Conservation (phyloP, 139 green algal genomes). For the Chlorella sorokiniana region DNA sequence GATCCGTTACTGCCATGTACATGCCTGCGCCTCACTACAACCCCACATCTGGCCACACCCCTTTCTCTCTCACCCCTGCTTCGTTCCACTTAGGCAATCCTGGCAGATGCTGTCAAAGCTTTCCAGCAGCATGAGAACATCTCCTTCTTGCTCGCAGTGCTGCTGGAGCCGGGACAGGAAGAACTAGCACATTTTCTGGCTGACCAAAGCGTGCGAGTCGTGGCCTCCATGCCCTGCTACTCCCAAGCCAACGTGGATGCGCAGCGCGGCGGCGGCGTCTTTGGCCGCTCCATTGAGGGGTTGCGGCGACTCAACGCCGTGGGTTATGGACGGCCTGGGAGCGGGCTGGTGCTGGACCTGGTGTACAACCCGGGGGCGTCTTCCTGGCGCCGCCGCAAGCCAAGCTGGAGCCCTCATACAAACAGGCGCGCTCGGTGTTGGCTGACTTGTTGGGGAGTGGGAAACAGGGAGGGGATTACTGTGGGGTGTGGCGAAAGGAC, state of each 20-base stretch:
- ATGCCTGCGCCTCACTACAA: too few species aligned
- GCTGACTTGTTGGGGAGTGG: not conserved
- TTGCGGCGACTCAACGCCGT: slow-evolving; percentile 77
- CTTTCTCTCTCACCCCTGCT: too few species aligned
- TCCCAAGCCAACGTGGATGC: slow-evolving; percentile 83
- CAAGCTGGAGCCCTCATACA: slow-evolving; percentile 51
- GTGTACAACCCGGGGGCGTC: slow-evolving; percentile 96
- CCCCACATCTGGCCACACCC: too few species aligned
- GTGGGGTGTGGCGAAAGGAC: too few species aligned
- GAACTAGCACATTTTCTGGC: slow-evolving; percentile 90
- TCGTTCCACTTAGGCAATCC: too few species aligned
- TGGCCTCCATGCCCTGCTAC: slow-evolving; percentile 97
- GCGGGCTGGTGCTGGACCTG: slow-evolving; percentile 84
- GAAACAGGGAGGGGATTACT: not conserved
- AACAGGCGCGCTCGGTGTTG: not conserved
- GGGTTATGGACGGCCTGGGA: slow-evolving; percentile 80
- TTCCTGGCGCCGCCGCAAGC: slow-evolving; percentile 68
- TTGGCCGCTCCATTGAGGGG: slow-evolving; percentile 86
- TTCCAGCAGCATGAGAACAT: not conserved
- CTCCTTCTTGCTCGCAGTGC: slow-evolving; percentile 52
- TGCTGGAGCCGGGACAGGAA: slow-evolving; percentile 94
- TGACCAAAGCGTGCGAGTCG: slow-evolving; percentile 81
- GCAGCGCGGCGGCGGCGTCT: slow-evolving; percentile 89
- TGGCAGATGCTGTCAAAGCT: not conserved
- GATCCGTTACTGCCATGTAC: too few species aligned